Conservation (phyloP, 345 rosid genomes). For the Lepidium africanum region DNA sequence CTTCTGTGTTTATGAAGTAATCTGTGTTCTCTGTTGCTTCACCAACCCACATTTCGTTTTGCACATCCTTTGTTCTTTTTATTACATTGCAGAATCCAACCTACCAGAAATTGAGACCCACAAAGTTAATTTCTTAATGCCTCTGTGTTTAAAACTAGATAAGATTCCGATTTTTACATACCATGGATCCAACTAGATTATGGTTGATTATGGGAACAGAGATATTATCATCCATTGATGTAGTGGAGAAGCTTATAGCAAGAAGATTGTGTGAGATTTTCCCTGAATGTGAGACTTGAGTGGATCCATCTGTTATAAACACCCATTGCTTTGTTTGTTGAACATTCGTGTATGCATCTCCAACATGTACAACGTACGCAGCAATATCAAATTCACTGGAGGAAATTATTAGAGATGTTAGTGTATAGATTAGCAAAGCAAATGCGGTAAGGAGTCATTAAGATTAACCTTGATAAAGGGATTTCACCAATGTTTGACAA, state of each 20-base stretch:
- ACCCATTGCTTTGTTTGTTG: constrained; percentile 82
- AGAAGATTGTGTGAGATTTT: constrained; percentile 52
- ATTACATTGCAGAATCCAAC: constrained; percentile 82
- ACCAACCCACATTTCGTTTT: constrained; percentile 69
- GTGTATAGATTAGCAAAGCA: neutral
- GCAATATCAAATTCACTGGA: constrained; percentile 82
- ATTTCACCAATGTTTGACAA: constrained; percentile 64
- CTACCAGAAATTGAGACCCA: constrained; percentile 30
- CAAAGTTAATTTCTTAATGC: neutral
- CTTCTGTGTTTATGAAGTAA: constrained; percentile 43
- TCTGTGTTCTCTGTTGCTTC: constrained; percentile 82
- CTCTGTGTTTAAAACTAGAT: neutral
- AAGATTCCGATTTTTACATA: constrained; percentile 32
- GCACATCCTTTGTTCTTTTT: constrained; percentile 62
- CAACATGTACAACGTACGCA: constrained; percentile 65
- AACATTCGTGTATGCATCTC: constrained; percentile 49
- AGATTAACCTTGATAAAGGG: constrained; percentile 63
- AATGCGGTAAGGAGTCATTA: neutral
- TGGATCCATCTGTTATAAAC: constrained; percentile 73
- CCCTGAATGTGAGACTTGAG: constrained; percentile 30
- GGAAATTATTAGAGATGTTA: neutral
- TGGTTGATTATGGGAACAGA: constrained; percentile 46
- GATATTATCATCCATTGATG: constrained; percentile 33
- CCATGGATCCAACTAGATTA: constrained; percentile 79
- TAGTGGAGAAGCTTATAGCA: constrained; percentile 74